Conservation (phyloP, 352 stramenopile species). For the Phytophthora lateralis region DNA sequence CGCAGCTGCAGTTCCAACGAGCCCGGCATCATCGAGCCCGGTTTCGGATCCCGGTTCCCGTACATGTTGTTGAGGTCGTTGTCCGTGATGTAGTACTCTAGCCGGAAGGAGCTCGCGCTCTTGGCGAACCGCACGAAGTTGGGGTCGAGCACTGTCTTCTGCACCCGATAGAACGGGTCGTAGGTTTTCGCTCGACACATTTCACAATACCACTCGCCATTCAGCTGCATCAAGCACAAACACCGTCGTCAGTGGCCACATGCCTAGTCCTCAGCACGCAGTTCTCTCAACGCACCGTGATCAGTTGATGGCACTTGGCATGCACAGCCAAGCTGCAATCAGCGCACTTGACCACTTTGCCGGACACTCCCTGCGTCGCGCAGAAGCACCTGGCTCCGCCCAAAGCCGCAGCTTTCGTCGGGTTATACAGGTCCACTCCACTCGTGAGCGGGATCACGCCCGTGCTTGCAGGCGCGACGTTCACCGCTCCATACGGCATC, state of each 20-base stretch:
- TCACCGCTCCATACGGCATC: conserved; percentile 12
- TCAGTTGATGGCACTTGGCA: conserved; percentile 78
- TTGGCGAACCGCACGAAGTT: conserved; percentile 75
- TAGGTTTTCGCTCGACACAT: conserved; percentile 66
- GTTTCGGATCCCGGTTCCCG: conserved; percentile 52
- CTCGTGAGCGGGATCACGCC: conserved; percentile 30
- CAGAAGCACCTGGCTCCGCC: conserved; percentile 73
- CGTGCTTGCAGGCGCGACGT: conserved; percentile 6
- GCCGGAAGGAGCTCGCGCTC: conserved; percentile 44
- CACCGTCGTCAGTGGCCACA: conserved; percentile 2
- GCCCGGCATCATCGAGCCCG: conserved; percentile 58
- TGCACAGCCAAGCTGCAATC: conserved; percentile 67
- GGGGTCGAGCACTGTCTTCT: conserved; percentile 58
- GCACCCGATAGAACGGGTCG: conserved; percentile 73
- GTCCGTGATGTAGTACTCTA: conserved; percentile 76
- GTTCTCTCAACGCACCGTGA: conserved; percentile 40
- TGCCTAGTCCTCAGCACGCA: not conserved
- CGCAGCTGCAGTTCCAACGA: conserved; percentile 79
- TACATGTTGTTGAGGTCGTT: conserved; percentile 80
- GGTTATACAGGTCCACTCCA: conserved; percentile 43
- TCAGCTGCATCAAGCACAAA: conserved; percentile 29
- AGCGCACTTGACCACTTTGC: conserved; percentile 56
- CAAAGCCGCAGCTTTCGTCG: conserved; percentile 36
- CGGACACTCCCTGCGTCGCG: conserved; percentile 26
- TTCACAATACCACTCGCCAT: conserved; percentile 78